phyloP scores from a whole-genome alignment of 2,329 filamentous ascomycete species.

The Nothopassalora personata region DNA sequence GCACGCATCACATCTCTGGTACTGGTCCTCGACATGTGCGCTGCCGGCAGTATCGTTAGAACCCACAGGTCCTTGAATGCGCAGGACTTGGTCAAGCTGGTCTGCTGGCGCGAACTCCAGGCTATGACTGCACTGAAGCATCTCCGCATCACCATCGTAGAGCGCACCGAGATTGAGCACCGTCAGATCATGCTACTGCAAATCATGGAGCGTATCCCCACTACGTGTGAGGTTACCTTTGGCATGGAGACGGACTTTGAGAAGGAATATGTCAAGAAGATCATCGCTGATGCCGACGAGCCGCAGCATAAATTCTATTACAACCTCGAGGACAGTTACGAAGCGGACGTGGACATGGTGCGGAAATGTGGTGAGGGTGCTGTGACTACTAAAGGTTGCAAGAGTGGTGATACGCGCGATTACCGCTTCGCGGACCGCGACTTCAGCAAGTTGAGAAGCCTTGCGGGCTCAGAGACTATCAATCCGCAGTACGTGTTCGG shows the following conservation, averaged over 20 bases:
- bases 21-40: conserved; percentile 5
- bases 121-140: conserved; percentile 11
- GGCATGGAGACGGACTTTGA: conserved; percentile 10
- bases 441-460: conserved; percentile 3
- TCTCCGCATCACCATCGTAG: conserved; percentile 13
- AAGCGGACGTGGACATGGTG: conserved; percentile 8
- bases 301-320: not conserved
- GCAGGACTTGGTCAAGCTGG: not conserved
- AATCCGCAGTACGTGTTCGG: not conserved
- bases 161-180: conserved; percentile 4
- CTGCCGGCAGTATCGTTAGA: not conserved
- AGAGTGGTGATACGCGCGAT: conserved; percentile 12
- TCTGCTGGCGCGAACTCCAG: conserved; percentile 15
- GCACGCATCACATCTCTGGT: conserved; percentile 10
- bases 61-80: not conserved
- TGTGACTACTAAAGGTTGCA: conserved; percentile 8
- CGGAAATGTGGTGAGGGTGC: not conserved
- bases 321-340: not conserved
- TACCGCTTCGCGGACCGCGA: conserved; percentile 14
- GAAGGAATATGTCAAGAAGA: conserved; percentile 10
- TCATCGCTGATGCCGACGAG: conserved; percentile 7
- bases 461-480: not conserved
- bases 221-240: conserved; percentile 10
- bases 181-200: conserved; percentile 11
- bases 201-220: conserved; percentile 22